These are phyloP conservation scores for Corymbia maculata DNA, from an alignment of 345 rosid genomes.

Conservation along the genomic window DNA sequence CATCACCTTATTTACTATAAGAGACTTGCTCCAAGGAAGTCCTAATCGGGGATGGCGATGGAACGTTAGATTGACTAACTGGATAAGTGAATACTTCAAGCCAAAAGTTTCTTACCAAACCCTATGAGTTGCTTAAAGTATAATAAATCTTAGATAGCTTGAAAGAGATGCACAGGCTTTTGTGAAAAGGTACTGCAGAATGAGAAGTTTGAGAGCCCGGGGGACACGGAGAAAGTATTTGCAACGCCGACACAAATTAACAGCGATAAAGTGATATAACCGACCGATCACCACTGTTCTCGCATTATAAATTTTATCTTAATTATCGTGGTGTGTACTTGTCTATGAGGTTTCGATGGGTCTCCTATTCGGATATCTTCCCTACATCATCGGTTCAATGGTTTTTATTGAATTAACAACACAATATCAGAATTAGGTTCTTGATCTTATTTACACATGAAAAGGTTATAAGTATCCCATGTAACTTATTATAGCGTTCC, in stretches of 20 bases:
- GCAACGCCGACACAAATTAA: not conserved
- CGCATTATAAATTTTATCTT: not conserved
- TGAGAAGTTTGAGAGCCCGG: not conserved
- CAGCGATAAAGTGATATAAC: not conserved
- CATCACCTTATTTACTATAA: not conserved
- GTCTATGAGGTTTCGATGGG: not conserved
- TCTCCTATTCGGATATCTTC: not conserved
- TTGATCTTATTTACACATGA: not conserved
- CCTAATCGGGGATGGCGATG: not conserved
- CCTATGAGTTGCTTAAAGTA: not conserved
- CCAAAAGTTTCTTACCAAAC: not conserved
- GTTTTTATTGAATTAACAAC: not conserved
- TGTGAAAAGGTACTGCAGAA: not conserved
- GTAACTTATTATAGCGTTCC: not conserved
- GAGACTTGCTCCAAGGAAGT: not conserved
- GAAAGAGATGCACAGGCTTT: not conserved
- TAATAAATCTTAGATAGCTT: not conserved
- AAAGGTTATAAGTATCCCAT: not conserved
- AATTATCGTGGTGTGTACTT: not conserved
- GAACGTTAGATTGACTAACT: not conserved
- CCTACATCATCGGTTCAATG: not conserved
- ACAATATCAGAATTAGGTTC: not conserved
- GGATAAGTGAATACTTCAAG: not conserved
- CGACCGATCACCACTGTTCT: not conserved
- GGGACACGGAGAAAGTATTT: not conserved